Conservation (phyloP, 2,329 filamentous ascomycete species). For the Chaetomium sp. region DNA sequence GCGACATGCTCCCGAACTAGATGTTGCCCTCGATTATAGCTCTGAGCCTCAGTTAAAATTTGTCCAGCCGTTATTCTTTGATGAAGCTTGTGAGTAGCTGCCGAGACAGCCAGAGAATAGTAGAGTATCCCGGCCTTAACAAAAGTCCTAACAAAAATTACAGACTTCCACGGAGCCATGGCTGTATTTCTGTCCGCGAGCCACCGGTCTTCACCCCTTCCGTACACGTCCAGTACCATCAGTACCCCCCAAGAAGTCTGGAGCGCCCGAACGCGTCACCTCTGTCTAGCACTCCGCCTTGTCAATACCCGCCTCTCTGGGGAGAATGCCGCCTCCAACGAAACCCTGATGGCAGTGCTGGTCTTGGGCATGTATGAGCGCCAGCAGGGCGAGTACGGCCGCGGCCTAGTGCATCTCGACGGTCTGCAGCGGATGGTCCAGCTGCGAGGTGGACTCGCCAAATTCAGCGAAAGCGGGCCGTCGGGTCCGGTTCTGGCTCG, state of each 20-base stretch:
- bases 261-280: conserved; percentile 21
- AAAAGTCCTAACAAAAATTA: neutral
- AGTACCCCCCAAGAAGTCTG: neutral
- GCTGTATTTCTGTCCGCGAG: conserved; percentile 14
- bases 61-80: conserved; percentile 3
- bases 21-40: conserved; percentile 4
- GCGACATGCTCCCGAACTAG: conserved; percentile 2
- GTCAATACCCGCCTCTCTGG: conserved; percentile 27
- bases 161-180: conserved; percentile 27
- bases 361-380: conserved; percentile 24
- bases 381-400: conserved; percentile 18
- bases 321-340: conserved; percentile 22
- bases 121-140: neutral
- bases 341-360: conserved; percentile 26
- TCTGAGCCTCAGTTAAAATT: neutral
- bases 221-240: neutral
- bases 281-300: conserved; percentile 24
- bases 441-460: conserved; percentile 27
- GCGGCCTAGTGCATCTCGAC: conserved; percentile 27
- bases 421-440: conserved; percentile 27
- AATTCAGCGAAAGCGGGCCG: conserved; percentile 8
- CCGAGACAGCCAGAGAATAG: neutral
- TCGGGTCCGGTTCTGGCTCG: neutral
- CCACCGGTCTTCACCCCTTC: neutral
- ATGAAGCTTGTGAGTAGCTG: conserved; percentile 27